These are phyloP conservation scores for Colletotrichum plurivorum DNA, from an alignment of 2,329 filamentous ascomycete genomes.

Conservation along the genomic window DNA sequence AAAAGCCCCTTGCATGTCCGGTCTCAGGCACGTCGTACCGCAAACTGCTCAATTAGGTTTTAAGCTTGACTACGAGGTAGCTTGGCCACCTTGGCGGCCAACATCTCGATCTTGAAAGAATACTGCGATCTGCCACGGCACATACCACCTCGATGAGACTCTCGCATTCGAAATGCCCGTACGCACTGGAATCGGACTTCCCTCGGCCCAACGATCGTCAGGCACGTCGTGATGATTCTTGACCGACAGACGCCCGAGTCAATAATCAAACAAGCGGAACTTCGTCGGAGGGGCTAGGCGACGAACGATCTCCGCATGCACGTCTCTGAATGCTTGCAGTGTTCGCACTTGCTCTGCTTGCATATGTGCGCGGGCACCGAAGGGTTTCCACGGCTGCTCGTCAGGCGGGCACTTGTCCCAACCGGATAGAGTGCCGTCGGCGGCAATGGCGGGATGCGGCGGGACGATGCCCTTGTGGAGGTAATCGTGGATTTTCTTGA, in stretches of 20 bases:
- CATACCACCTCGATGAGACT: background rate
- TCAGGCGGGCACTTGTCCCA: slow-evolving; percentile 47
- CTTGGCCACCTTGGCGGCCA: slow-evolving; percentile 21
- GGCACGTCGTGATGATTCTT: background rate
- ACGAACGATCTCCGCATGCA: slow-evolving; percentile 33
- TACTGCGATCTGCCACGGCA: slow-evolving; percentile 2
- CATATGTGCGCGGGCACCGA: slow-evolving; percentile 10
- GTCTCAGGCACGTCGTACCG: background rate
- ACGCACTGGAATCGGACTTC: background rate
- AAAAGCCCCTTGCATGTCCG: slow-evolving; percentile 14
- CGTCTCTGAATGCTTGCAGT: slow-evolving; percentile 24
- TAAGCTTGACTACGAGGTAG: slow-evolving; percentile 17
- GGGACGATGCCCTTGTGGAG: slow-evolving; percentile 53
- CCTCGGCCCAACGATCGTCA: background rate
- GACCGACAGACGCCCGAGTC: slow-evolving; percentile 4
- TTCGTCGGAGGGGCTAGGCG: slow-evolving; percentile 26
- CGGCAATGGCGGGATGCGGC: slow-evolving; percentile 38
- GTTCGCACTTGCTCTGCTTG: slow-evolving; percentile 19
- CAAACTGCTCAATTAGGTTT: background rate
- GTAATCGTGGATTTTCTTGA: slow-evolving; percentile 52
- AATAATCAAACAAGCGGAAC: slow-evolving; percentile 22
- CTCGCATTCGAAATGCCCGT: background rate
- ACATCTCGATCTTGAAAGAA: slow-evolving; percentile 5
- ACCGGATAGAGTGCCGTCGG: slow-evolving; percentile 42
- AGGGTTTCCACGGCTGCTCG: slow-evolving; percentile 46